Conservation (phyloP, 2,329 filamentous ascomycete species). For the Whalleya microplaca region DNA sequence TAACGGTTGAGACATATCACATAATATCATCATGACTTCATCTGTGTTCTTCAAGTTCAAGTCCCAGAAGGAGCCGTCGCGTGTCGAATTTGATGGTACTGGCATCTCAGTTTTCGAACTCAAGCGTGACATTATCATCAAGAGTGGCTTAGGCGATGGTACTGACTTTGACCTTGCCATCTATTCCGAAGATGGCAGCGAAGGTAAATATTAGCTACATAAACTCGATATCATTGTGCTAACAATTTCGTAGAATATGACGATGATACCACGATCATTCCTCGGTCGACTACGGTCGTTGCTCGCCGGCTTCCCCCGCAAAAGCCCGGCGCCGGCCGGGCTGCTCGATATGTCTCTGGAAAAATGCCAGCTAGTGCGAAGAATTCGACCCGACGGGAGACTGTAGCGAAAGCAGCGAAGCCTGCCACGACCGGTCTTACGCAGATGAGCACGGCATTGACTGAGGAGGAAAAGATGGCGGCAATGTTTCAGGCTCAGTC, state of each 20-base stretch:
- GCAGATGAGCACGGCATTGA: constrained; percentile 78
- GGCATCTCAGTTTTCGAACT: constrained; percentile 98
- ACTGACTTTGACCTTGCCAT: constrained; percentile 96
- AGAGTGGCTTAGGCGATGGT: constrained; percentile 91
- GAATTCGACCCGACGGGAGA: constrained; percentile 71
- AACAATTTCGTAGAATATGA: constrained; percentile 73
- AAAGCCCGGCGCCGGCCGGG: constrained; percentile 85
- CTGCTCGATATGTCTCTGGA: constrained; percentile 92
- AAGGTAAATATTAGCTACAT: constrained; percentile 65
- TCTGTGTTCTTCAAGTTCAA: constrained; percentile 99
- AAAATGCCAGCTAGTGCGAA: constrained; percentile 92
- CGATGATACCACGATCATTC: constrained; percentile 97
- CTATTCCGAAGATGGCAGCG: constrained; percentile 87
- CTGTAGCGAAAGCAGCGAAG: constrained; percentile 63
- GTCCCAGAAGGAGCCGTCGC: constrained; percentile 92
- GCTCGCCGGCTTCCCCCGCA: constrained; percentile 83
- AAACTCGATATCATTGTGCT: constrained; percentile 7
- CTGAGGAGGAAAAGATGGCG: constrained; percentile 90
- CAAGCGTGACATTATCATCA: constrained; percentile 96
- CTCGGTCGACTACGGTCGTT: constrained; percentile 90
- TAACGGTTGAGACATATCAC: constrained; percentile 25
- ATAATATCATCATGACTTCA: constrained; percentile 73
- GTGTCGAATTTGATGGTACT: constrained; percentile 96
- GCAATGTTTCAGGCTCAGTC: constrained; percentile 90
- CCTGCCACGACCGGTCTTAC: constrained; percentile 60